phyloP scores from a whole-genome alignment of 371 early-diverging fungal genomes.

The Apophysomyces variabilis region DNA sequence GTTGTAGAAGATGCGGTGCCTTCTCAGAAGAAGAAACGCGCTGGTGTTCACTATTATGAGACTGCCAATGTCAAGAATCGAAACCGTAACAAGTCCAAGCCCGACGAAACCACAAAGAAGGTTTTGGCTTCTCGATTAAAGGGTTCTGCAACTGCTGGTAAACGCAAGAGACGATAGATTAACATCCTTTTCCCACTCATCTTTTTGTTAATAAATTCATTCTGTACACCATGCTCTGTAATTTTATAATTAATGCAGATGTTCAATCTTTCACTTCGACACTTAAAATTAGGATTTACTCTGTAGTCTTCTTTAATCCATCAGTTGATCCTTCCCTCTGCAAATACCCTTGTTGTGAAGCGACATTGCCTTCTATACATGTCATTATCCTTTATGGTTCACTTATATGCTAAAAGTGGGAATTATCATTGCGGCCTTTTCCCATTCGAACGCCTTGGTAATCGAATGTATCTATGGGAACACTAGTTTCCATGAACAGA shows the following conservation, averaged over 20 bases:
- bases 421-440: too few relatives aligned
- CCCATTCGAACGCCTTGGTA: too few relatives aligned
- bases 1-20: conserved; percentile 31
- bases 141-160: conserved; percentile 41
- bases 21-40: conserved; percentile 65
- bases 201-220: conserved; percentile 4
- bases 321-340: too few relatives aligned
- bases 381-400: too few relatives aligned
- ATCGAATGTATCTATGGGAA: too few relatives aligned
- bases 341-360: too few relatives aligned
- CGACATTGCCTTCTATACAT: too few relatives aligned
- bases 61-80: conserved; percentile 93
- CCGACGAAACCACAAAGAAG: conserved; percentile 60
- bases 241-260: neutral
- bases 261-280: too few relatives aligned
- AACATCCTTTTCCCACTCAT: neutral
- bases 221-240: neutral
- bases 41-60: conserved; percentile 87
- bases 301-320: too few relatives aligned
- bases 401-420: too few relatives aligned
- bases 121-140: conserved; percentile 46
- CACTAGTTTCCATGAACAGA: too few relatives aligned
- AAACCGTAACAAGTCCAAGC: conserved; percentile 80
- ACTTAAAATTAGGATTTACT: too few relatives aligned
- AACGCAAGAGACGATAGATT: conserved; percentile 44